Conservation (phyloP, 1,284 basidiomycete species). For the Moesziomyces globuligerus region DNA sequence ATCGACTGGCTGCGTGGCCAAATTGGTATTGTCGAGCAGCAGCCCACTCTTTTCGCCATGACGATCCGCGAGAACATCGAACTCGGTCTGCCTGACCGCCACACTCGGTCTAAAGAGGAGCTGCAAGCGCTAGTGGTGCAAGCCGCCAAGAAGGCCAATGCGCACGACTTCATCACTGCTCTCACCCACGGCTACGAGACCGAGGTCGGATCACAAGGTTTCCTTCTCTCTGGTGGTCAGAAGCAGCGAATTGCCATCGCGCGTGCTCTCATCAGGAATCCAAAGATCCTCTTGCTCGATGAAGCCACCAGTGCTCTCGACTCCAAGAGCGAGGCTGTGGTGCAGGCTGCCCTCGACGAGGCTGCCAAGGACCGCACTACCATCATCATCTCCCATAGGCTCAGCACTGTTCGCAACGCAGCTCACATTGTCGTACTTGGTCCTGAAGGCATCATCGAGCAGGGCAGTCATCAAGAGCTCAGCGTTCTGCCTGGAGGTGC, state of each 20-base stretch:
- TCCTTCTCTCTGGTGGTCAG: slow-evolving; percentile 33
- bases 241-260: slow-evolving; percentile 38
- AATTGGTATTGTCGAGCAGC: slow-evolving; percentile 80
- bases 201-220: slow-evolving; percentile 39
- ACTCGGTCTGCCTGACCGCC: slow-evolving; percentile 61
- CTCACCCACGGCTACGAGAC: slow-evolving; percentile 39
- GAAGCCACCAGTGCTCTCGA: slow-evolving; percentile 87
- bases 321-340: slow-evolving; percentile 72
- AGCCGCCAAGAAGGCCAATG: slow-evolving; percentile 46
- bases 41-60: slow-evolving; percentile 84
- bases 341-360: slow-evolving; percentile 36
- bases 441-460: slow-evolving; percentile 44
- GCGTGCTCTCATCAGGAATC: slow-evolving; percentile 36
- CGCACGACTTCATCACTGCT: slow-evolving; percentile 33
- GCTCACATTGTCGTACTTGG: slow-evolving; percentile 54
- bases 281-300: slow-evolving; percentile 50
- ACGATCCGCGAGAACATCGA: slow-evolving; percentile 45
- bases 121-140: slow-evolving; percentile 18
- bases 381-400: too few species aligned
- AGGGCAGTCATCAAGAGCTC: slow-evolving; percentile 51
- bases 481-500: too few species aligned
- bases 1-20: slow-evolving; percentile 63
- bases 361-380: too few species aligned
- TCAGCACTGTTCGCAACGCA: slow-evolving; percentile 6
- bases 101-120: slow-evolving; percentile 73